A percentile compares a stretch with the other conserved stretches of the same genome.
Conservation (phyloP, 23 red algal species). For the Pyropia yezoensis region DNA sequence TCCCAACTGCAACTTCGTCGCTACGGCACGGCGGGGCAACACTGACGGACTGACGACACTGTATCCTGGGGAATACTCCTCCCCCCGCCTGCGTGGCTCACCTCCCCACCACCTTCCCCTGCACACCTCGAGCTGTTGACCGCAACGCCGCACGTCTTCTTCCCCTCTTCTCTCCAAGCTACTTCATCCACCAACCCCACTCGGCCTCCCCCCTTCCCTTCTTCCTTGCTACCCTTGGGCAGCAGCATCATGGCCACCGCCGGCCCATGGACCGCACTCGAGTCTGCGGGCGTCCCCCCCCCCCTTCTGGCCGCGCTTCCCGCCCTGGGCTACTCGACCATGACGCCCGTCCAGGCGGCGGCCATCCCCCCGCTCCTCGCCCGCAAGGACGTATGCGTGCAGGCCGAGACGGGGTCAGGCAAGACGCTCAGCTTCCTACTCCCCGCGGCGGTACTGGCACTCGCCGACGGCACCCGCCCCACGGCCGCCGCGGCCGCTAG, state of each 20-base stretch:
- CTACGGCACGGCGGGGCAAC: too few species aligned
- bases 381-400: conserved; percentile 68
- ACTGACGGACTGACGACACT: too few species aligned
- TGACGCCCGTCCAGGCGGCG: conserved; percentile 85
- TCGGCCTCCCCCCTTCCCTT: too few species aligned
- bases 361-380: conserved; percentile 73
- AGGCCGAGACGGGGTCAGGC: conserved; percentile 90
- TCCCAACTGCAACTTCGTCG: too few species aligned
- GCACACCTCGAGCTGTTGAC: too few species aligned
- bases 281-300: neutral
- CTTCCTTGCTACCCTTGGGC: too few species aligned
- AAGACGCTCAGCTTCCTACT: conserved; percentile 90
- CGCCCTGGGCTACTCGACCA: conserved; percentile 4
- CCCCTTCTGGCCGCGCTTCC: neutral
- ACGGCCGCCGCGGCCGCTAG: neutral
- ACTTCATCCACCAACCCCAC: too few species aligned
- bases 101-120: too few species aligned
- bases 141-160: too few species aligned
- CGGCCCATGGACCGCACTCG: conserved; percentile 1
- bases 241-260: conserved; percentile 7
- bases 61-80: too few species aligned
- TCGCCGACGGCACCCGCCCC: neutral
- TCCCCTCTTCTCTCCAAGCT: too few species aligned
- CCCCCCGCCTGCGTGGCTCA: too few species aligned
- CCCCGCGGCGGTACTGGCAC: conserved; percentile 49